These are phyloP conservation scores for Colletotrichum sp. DNA, from an alignment of 2,329 filamentous ascomycete species.

Conservation along the genomic window DNA sequence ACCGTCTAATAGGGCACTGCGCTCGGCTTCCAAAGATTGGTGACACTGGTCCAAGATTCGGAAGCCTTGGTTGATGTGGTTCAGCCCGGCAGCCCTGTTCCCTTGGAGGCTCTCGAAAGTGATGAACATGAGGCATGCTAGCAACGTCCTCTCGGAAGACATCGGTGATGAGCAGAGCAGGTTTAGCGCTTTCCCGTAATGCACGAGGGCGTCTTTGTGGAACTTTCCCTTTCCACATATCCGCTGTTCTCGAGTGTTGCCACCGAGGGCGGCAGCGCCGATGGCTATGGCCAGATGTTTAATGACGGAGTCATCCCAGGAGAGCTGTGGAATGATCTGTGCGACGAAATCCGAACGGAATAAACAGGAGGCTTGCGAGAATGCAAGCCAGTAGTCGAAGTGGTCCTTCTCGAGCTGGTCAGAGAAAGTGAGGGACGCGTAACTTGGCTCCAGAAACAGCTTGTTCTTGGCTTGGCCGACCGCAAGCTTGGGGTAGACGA, in stretches of 20 bases:
- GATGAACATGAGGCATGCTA: conserved; percentile 44
- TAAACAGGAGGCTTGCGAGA: not conserved
- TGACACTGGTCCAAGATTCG: not conserved
- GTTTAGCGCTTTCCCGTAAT: conserved; percentile 44
- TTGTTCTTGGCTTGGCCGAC: not conserved
- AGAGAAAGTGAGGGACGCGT: not conserved
- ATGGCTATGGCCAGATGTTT: conserved; percentile 44
- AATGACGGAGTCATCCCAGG: conserved; percentile 25
- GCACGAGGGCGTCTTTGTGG: conserved; percentile 41
- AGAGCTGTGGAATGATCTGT: conserved; percentile 20
- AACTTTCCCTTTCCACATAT: not conserved
- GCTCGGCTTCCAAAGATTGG: not conserved
- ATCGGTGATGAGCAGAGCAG: conserved; percentile 33
- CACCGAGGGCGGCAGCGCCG: conserved; percentile 29
- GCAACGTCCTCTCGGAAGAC: conserved; percentile 33
- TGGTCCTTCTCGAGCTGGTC: conserved; percentile 2
- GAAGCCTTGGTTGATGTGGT: conserved; percentile 41
- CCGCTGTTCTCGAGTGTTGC: not conserved
- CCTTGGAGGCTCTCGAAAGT: conserved; percentile 44
- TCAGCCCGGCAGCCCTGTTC: conserved; percentile 41
- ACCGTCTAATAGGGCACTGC: not conserved
- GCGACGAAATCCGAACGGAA: not conserved
- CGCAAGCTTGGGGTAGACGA: not conserved
- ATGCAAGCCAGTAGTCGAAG: conserved; percentile 2
- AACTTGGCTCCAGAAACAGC: not conserved